A percentile compares a stretch with the other conserved stretches of the same genome.
These are phyloP conservation scores for Laguncularia racemosa DNA, from an alignment of 345 rosid species.

Conservation along the genomic window DNA sequence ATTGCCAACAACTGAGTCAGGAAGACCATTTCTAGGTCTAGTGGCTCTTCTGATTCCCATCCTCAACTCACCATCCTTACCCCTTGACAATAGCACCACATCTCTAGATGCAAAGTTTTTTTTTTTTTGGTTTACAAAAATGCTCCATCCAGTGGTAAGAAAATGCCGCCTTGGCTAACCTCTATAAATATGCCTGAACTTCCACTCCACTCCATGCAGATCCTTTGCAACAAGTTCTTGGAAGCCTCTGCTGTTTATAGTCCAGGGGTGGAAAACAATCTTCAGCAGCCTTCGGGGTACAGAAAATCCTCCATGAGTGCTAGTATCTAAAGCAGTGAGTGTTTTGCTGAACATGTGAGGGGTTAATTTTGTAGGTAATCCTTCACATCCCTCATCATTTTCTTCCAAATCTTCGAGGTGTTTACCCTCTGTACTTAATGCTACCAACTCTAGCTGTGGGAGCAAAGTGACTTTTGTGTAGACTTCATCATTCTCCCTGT, in stretches of 20 bases:
- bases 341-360: conserved; percentile 92
- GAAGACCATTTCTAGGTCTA: conserved; percentile 75
- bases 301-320: conserved; percentile 94
- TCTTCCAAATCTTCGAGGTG: conserved; percentile 35
- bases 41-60: conserved; percentile 72
- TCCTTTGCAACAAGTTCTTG: conserved; percentile 90
- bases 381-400: conserved; percentile 47
- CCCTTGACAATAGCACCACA: conserved; percentile 85
- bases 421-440: conserved; percentile 40
- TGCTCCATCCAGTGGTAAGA: conserved; percentile 95
- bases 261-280: conserved; percentile 88
- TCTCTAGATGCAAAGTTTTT: conserved; percentile 87
- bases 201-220: conserved; percentile 86
- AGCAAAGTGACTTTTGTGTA: conserved; percentile 68
- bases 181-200: conserved; percentile 81
- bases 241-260: conserved; percentile 78
- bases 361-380: conserved; percentile 45
- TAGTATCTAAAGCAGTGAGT: conserved; percentile 85
- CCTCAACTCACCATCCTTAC: conserved; percentile 72
- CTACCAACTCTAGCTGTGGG: conserved; percentile 61
- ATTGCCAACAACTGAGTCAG: conserved; percentile 48
- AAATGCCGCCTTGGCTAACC: conserved; percentile 99
- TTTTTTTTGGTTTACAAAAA: conserved; percentile 89
- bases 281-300: conserved; percentile 91
- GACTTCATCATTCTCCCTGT: conserved; percentile 85